Percentiles rank a stretch among this genome's conserved stretches.
Evolutionary conservation across 2,329 filamentous ascomycete genomes (phyloP).

Genomic region (Ceratocystis cubensis): DNA sequence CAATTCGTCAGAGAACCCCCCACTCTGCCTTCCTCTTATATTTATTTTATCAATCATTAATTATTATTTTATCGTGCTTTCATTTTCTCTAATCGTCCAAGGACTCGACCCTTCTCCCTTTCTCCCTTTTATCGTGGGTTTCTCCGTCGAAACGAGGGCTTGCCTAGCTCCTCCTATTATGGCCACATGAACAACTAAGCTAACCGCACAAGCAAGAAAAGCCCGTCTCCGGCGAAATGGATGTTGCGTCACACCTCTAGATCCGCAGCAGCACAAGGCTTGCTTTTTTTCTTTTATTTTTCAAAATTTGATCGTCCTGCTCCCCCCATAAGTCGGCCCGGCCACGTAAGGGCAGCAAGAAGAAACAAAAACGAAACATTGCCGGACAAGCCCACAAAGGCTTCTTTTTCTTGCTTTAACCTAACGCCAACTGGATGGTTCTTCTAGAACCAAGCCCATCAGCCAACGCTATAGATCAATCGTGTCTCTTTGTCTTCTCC

Average conservation of each 20-base stretch:
- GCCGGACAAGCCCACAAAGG: background rate
- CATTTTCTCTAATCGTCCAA: background rate
- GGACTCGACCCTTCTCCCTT: background rate
- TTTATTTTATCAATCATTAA: background rate
- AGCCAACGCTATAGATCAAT: background rate
- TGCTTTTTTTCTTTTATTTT: background rate
- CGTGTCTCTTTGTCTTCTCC: background rate
- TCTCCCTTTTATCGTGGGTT: background rate
- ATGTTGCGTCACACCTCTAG: background rate
- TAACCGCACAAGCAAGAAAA: background rate
- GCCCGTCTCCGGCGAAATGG: background rate
- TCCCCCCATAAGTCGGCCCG: background rate
- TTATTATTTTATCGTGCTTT: background rate
- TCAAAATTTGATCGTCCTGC: background rate
- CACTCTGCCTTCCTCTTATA: too few species aligned
- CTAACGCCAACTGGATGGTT: background rate
- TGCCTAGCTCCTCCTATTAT: too few species aligned
- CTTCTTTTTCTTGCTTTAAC: background rate
- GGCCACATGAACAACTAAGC: too few species aligned
- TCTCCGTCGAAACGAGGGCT: background rate
- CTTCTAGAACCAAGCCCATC: background rate
- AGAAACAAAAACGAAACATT: constrained; percentile 2
- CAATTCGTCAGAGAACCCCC: background rate
- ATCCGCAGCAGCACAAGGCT: background rate
- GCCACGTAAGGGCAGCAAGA: background rate